Percentiles rank a stretch among this genome's conserved stretches.
These are phyloP conservation scores for Penicillium polonicum DNA, from an alignment of 2,329 filamentous ascomycete genomes.

Conservation along the genomic window DNA sequence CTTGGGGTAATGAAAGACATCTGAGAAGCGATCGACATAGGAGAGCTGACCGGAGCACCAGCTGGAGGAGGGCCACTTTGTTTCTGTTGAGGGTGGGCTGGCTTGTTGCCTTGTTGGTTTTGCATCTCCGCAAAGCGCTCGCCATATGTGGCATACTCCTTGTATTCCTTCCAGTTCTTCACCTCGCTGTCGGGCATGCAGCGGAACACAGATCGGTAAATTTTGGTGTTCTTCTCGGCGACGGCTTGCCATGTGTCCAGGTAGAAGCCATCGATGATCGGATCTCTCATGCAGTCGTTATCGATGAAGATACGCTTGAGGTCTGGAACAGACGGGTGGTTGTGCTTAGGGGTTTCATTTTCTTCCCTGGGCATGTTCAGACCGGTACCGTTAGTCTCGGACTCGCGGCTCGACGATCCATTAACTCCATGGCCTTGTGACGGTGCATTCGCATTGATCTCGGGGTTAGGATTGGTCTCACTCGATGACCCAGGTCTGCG, in stretches of 20 bases:
- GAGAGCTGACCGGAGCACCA: constrained; percentile 25
- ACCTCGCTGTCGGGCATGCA: constrained; percentile 97
- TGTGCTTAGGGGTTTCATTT: constrained; percentile 51
- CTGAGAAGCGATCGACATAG: constrained; percentile 25
- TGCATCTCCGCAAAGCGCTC: constrained; percentile 71
- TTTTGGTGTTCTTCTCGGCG: constrained; percentile 91
- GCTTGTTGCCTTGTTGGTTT: constrained; percentile 52
- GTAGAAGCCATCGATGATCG: constrained; percentile 76
- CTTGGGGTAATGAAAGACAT: constrained; percentile 29
- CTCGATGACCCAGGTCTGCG: constrained; percentile 16
- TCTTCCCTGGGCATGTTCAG: constrained; percentile 50
- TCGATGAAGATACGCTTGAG: constrained; percentile 72
- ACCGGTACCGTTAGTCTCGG: constrained; percentile 79
- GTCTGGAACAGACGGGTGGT: constrained; percentile 57
- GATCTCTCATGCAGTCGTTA: constrained; percentile 93
- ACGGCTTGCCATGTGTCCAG: constrained; percentile 84
- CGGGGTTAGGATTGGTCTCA: constrained; percentile 19
- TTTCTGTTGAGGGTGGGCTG: constrained; percentile 47
- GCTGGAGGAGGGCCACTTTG: constrained; percentile 42
- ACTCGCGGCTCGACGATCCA: constrained; percentile 70
- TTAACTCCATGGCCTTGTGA: constrained; percentile 58
- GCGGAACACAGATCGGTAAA: constrained; percentile 90
- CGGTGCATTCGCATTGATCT: constrained; percentile 23
- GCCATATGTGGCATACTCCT: constrained; percentile 74
- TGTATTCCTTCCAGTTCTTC: constrained; percentile 88